These are phyloP conservation scores for Trichoderma virens DNA, from an alignment of 495 filamentous ascomycete species.

Conservation along the genomic window DNA sequence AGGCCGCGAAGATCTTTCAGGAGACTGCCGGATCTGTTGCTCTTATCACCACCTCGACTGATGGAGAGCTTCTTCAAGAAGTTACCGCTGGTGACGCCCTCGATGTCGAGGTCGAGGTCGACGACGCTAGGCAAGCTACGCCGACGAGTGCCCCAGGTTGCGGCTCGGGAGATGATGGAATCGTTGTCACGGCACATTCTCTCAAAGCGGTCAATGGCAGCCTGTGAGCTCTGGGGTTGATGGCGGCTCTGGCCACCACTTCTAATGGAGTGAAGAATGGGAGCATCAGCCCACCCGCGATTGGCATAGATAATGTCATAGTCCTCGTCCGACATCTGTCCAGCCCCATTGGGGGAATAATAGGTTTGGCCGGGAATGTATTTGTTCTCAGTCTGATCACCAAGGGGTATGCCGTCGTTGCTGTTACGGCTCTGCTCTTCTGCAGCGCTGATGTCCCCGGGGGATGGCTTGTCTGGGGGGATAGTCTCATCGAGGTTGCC, in stretches of 20 bases:
- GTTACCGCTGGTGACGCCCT: constrained; percentile 48
- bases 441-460: background rate
- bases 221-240: constrained; percentile 44
- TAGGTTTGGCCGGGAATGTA: constrained; percentile 40
- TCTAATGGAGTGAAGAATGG: constrained; percentile 33
- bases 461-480: background rate
- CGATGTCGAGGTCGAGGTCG: constrained; percentile 50
- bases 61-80: constrained; percentile 58
- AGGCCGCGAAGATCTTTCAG: constrained; percentile 42
- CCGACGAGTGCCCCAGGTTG: constrained; percentile 66
- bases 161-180: constrained; percentile 53
- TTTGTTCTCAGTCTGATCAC: constrained; percentile 31
- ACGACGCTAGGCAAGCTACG: constrained; percentile 47
- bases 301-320: constrained; percentile 35
- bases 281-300: constrained; percentile 41
- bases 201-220: constrained; percentile 43
- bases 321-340: constrained; percentile 34
- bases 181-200: constrained; percentile 39
- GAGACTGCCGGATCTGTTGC: constrained; percentile 35
- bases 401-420: constrained; percentile 25
- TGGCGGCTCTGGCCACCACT: constrained; percentile 21
- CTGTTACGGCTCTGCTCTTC: constrained; percentile 28
- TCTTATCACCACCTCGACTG: constrained; percentile 36
- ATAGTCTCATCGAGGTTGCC: background rate
- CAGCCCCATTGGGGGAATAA: constrained; percentile 28